Evolutionary conservation across 352 stramenopile genomes (phyloP), one percentile per base, ranked within the genome.

Genomic region (Vaucheria bursata): DNA sequence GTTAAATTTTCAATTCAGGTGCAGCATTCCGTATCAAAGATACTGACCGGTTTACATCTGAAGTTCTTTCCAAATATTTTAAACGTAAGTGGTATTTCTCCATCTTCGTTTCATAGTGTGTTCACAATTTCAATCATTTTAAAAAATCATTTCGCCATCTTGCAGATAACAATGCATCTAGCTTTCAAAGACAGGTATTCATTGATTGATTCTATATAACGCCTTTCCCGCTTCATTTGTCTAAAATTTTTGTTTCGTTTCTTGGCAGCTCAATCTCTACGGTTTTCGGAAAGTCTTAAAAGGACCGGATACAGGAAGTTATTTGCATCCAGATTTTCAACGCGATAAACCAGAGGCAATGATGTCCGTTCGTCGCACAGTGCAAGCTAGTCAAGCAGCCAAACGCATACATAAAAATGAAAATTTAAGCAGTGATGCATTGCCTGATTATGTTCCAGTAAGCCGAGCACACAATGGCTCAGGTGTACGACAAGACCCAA

Each of bases 271-370:
- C 3, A 95, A 95, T 79, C 79, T 95, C 0, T 95, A 95, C 74
- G 90, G 90, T 36, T 94, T 93, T 77, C 86, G 89, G 45, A 85
- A 89, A 18, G 84, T 93, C 32, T 92, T 89, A 8, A 93, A 93
- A 80, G 90, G 90, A 64, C 86, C 85, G 1, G 88, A 93, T 84
- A 85, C 84, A 0, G 89, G 89, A 59, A 89, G 87, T 0, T 94
- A 93, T 65, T 85, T 87, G 77, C 90, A 94, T 83, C 87, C 91
- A 79, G 87, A 86, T 52, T 94, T 94, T 79, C 88, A 91, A 75
- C 72, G 88, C 37, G 89, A 91, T 73, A 84, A 89, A 68, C 87
- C 87, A 1, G 84, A 87, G 6, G 78, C 91, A 12, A 81, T 89
- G 45, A 59, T 59, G 45, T 25, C 12, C 12, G 45, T 59, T 12